Percentiles rank a stretch among this genome's conserved stretches.
Evolutionary conservation across 257 asterid genomes (phyloP).

Genomic region (Paulownia fortunei): DNA sequence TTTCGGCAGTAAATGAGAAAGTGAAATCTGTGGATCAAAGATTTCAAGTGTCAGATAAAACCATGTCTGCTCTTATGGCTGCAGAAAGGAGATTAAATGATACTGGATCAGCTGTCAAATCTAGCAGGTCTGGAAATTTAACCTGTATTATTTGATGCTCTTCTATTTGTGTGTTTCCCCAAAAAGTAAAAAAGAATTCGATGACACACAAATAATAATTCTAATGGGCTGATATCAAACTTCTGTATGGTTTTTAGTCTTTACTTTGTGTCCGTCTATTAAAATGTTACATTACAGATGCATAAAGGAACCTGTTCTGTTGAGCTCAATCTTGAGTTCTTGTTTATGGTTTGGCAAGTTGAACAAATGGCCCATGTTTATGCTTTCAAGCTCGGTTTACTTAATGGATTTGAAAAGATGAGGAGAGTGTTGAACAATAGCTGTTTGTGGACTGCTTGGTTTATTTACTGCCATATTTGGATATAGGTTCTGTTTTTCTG

Average conservation of each 20-base stretch:
- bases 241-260: background rate
- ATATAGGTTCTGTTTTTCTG: background rate
- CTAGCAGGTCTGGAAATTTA: constrained; percentile 76
- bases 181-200: background rate
- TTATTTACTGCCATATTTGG: background rate
- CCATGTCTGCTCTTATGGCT: constrained; percentile 93
- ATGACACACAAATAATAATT: background rate
- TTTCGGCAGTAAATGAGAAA: constrained; percentile 85
- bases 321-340: constrained; percentile 9
- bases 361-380: constrained; percentile 10
- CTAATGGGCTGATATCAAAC: background rate
- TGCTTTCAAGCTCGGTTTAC: constrained; percentile 4
- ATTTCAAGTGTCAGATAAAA: constrained; percentile 95
- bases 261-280: background rate
- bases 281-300: background rate
- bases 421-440: background rate
- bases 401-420: background rate
- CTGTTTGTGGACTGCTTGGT: background rate
- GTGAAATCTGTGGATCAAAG: constrained; percentile 93
- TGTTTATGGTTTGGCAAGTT: constrained; percentile 11
- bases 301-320: background rate
- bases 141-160: constrained; percentile 4
- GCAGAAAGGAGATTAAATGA: constrained; percentile 91
- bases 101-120: constrained; percentile 97
- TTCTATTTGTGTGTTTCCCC: constrained; percentile 14